phyloP scores from a whole-genome alignment of 495 filamentous ascomycete species.

The Penicillium argentinense region DNA sequence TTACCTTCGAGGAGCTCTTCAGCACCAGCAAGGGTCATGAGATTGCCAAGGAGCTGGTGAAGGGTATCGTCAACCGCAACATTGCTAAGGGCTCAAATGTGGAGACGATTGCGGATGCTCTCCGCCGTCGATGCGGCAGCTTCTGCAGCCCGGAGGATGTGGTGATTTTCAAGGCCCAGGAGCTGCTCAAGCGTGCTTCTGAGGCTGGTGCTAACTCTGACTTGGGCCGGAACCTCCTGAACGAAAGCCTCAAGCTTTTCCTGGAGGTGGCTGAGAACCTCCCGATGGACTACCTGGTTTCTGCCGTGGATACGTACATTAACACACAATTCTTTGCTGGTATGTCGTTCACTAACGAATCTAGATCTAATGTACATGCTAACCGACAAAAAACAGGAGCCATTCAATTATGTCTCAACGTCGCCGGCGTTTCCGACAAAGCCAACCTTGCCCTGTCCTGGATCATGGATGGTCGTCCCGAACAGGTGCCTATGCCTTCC shows the following conservation, averaged over 20 bases:
- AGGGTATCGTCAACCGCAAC: slow-evolving; percentile 96
- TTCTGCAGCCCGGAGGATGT: slow-evolving; percentile 98
- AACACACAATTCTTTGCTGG: slow-evolving; percentile 80
- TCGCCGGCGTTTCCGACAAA: slow-evolving; percentile 78
- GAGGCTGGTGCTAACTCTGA: slow-evolving; percentile 75
- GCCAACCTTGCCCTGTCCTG: slow-evolving; percentile 80
- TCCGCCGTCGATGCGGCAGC: slow-evolving; percentile 85
- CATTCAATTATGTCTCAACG: slow-evolving; percentile 81
- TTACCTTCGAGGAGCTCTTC: slow-evolving; percentile 87
- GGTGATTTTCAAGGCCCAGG: slow-evolving; percentile 96
- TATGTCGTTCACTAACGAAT: too few species aligned
- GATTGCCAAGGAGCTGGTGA: slow-evolving; percentile 93
- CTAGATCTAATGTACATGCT: too few species aligned
- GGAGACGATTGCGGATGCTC: slow-evolving; percentile 91
- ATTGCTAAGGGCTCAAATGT: slow-evolving; percentile 95
- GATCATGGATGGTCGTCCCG: slow-evolving; percentile 61
- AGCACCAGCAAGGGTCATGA: slow-evolving; percentile 75
- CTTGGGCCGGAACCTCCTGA: slow-evolving; percentile 74
- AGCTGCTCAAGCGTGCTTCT: slow-evolving; percentile 81
- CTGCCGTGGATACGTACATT: slow-evolving; percentile 75
- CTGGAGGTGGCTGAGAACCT: slow-evolving; percentile 80
- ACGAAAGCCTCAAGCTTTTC: slow-evolving; percentile 86
- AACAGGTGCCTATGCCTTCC: slow-evolving; percentile 38
- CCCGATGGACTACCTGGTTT: slow-evolving; percentile 74
- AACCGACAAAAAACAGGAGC: slow-evolving; percentile 56